A percentile compares a stretch with the other conserved stretches of the same genome.
Conservation (phyloP, 129 eudicot species). For the Helianthus annuus region DNA sequence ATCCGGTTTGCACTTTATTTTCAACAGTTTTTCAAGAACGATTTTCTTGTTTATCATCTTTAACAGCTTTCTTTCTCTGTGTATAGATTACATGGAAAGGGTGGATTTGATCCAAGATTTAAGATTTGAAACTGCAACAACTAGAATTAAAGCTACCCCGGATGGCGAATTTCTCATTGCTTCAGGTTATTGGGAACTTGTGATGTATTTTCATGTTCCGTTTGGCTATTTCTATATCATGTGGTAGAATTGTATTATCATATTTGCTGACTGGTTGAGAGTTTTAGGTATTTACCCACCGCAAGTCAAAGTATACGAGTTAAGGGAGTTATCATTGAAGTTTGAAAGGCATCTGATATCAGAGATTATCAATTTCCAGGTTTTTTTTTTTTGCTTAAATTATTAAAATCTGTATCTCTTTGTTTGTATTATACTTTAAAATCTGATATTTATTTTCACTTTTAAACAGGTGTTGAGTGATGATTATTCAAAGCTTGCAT, state of each 20-base stretch:
- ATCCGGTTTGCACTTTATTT: no score
- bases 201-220: neutral
- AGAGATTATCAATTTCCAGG: constrained; percentile 58
- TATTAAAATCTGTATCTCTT: constrained; percentile 1
- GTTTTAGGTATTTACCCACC: constrained; percentile 91
- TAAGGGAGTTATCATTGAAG: constrained; percentile 77
- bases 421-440: neutral
- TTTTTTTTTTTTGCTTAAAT: neutral
- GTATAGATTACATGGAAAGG: constrained; percentile 71
- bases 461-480: constrained; percentile 65
- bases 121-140: constrained; percentile 89
- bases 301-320: constrained; percentile 89
- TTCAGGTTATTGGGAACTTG: constrained; percentile 61
- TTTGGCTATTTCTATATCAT: constrained; percentile 42
- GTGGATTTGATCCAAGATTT: constrained; percentile 90
- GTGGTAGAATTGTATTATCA: neutral
- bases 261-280: constrained; percentile 14
- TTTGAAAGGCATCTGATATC: constrained; percentile 86
- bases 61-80: neutral
- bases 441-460: constrained; percentile 21
- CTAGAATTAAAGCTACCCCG: constrained; percentile 78
- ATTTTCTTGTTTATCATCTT: neutral
- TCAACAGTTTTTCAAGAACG: no score
- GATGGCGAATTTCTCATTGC: constrained; percentile 96
- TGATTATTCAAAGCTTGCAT: constrained; percentile 93